These are phyloP conservation scores for Suhomyces maxii DNA, from an alignment of 1,139 yeast species.

Conservation along the genomic window DNA sequence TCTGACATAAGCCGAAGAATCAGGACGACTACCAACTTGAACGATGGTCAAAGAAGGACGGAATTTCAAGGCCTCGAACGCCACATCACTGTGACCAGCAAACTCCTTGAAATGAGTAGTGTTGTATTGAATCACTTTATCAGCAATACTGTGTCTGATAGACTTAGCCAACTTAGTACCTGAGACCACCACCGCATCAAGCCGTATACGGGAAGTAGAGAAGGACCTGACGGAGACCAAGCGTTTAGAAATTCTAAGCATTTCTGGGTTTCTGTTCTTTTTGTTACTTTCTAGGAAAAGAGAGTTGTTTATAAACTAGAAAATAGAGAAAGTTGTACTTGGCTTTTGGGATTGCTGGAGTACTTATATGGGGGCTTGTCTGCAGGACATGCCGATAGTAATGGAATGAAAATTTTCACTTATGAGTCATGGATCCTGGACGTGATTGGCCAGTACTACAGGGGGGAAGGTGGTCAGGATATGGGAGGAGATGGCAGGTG, in stretches of 20 bases:
- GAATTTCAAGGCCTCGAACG: constrained; percentile 42
- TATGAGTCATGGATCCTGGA: neutral
- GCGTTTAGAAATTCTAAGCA: constrained; percentile 3
- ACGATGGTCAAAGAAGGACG: constrained; percentile 66
- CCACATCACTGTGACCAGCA: constrained; percentile 14
- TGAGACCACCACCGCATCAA: constrained; percentile 44
- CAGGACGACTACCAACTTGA: constrained; percentile 77
- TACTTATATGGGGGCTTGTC: neutral
- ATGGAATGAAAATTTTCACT: neutral
- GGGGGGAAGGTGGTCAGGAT: neutral
- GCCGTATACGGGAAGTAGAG: constrained; percentile 12
- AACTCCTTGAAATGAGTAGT: constrained; percentile 25
- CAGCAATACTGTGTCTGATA: constrained; percentile 40
- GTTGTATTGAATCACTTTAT: constrained; percentile 43
- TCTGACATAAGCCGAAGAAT: constrained; percentile 73
- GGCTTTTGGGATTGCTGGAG: neutral
- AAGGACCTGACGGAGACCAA: constrained; percentile 8
- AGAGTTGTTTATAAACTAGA: neutral
- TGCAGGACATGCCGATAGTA: constrained; percentile 3
- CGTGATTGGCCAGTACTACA: neutral
- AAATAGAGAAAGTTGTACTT: neutral
- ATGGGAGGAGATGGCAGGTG: neutral
- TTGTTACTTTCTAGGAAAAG: neutral
- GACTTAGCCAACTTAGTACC: constrained; percentile 45
- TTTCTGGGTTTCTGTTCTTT: too few species aligned